Conservation (phyloP, 2,329 filamentous ascomycete species). For the Pestalotiopsis sp. region DNA sequence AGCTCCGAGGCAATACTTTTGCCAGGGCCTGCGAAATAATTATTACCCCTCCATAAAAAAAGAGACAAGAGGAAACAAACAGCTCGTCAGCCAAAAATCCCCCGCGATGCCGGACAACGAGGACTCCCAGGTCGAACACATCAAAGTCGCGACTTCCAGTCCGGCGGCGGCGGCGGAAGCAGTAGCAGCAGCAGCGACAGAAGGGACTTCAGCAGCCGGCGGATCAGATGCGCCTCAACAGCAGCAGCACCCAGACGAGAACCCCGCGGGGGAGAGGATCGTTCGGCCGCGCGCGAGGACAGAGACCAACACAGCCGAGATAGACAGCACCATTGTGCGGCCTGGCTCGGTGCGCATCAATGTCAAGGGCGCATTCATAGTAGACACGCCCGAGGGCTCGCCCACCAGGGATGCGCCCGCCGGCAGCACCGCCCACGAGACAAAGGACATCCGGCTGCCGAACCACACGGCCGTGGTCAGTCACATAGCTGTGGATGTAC, state of each 20-base stretch:
- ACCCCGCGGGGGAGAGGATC: neutral
- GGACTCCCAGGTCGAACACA: conserved; percentile 25
- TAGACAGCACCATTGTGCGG: conserved; percentile 62
- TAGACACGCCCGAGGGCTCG: conserved; percentile 71
- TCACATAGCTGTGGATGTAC: conserved; percentile 93
- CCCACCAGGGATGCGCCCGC: conserved; percentile 53
- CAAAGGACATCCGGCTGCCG: conserved; percentile 91
- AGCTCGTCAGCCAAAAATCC: neutral
- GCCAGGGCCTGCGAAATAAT: neutral
- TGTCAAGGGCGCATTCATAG: conserved; percentile 94
- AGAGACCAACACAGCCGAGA: conserved; percentile 56
- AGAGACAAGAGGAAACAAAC: neutral
- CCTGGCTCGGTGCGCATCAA: conserved; percentile 87
- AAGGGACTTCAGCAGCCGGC: neutral
- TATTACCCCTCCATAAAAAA: conserved; percentile 11
- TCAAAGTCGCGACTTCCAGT: conserved; percentile 2
- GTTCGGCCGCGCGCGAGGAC: conserved; percentile 34
- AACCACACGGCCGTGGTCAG: conserved; percentile 95
- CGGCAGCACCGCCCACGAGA: conserved; percentile 59
- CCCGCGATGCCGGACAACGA: conserved; percentile 15
- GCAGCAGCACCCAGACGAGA: conserved; percentile 6
- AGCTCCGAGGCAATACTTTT: neutral
- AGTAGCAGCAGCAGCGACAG: neutral
- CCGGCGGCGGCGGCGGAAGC: neutral
- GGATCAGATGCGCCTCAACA: neutral